Evolutionary conservation across 441 rosid genomes (phyloP).

Genomic region (Francoa sonchifolia): DNA sequence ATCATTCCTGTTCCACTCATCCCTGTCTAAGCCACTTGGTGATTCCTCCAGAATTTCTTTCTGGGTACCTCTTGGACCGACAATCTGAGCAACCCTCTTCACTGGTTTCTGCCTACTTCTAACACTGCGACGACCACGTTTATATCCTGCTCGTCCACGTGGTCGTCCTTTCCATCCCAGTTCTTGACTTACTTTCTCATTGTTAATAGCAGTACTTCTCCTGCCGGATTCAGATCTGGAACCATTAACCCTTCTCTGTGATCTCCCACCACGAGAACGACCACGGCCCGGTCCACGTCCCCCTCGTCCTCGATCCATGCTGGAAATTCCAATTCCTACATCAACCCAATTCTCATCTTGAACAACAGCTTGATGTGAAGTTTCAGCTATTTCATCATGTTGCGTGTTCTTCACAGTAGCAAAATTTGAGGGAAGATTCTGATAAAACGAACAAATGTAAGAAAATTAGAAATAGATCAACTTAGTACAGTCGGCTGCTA

Average conservation of each 20-base stretch:
- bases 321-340: conserved; percentile 22
- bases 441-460: conserved; percentile 4
- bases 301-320: conserved; percentile 33
- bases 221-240: conserved; percentile 33
- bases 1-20: conserved; percentile 28
- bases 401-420: conserved; percentile 24
- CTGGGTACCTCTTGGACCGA: conserved; percentile 13
- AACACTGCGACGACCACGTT: conserved; percentile 37
- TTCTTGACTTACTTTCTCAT: conserved; percentile 14
- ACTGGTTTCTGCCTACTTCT: conserved; percentile 36
- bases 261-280: conserved; percentile 28
- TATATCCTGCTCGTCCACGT: conserved; percentile 32
- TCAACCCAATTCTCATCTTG: conserved; percentile 44
- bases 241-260: conserved; percentile 33
- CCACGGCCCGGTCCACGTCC: conserved; percentile 35
- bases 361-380: conserved; percentile 20
- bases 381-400: conserved; percentile 18
- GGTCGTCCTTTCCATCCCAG: conserved; percentile 38
- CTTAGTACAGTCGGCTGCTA: no score
- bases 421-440: conserved; percentile 44
- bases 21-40: conserved; percentile 22
- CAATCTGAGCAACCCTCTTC: conserved; percentile 21
- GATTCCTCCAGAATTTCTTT: conserved; percentile 20
- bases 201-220: conserved; percentile 20
- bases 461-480: background rate